A percentile compares a stretch with the other conserved stretches of the same genome.
These are phyloP conservation scores for Fusarium protoensiforme DNA, from an alignment of 2,329 filamentous ascomycete species.

Conservation along the genomic window DNA sequence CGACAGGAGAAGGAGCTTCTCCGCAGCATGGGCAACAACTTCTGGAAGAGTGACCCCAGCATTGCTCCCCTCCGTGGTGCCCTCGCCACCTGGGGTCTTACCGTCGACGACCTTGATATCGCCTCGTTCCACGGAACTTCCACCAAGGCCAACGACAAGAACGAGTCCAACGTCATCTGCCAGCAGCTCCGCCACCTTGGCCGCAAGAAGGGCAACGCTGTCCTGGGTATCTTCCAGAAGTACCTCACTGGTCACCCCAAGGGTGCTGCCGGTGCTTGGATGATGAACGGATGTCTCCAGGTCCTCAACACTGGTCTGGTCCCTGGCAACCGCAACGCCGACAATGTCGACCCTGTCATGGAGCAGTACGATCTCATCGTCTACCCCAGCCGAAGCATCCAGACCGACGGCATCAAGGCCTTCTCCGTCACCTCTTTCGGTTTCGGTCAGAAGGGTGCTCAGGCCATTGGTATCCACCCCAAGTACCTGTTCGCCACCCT, in stretches of 20 bases:
- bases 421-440: slow-evolving; percentile 99
- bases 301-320: slow-evolving; percentile 94
- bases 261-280: slow-evolving; percentile 99
- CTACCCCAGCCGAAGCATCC: slow-evolving; percentile 93
- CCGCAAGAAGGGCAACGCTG: slow-evolving; percentile 94
- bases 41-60: slow-evolving; percentile 95
- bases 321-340: slow-evolving; percentile 96
- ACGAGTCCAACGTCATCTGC: slow-evolving; percentile 97
- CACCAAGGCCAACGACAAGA: slow-evolving; percentile 99
- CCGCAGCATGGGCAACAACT: slow-evolving; percentile 94
- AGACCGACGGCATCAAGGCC: slow-evolving; percentile 98
- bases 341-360: slow-evolving; percentile 96
- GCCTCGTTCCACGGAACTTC: slow-evolving; percentile 99
- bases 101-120: slow-evolving; percentile 93
- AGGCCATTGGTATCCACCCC: slow-evolving; percentile 96
- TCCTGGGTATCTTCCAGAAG: slow-evolving; percentile 99
- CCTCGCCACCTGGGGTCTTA: slow-evolving; percentile 97
- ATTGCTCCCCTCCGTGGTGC: slow-evolving; percentile 97
- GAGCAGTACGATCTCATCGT: slow-evolving; percentile 98
- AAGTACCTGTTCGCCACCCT: slow-evolving; percentile 96
- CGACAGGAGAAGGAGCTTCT: slow-evolving; percentile 95
- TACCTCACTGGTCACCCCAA: slow-evolving; percentile 99
- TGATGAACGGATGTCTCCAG: slow-evolving; percentile 98
- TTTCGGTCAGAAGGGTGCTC: slow-evolving; percentile 98
- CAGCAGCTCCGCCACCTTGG: slow-evolving; percentile 95